A percentile compares a stretch with the other conserved stretches of the same genome.
phyloP scores from a whole-genome alignment of 345 rosid species.

The Ricinus communis region DNA sequence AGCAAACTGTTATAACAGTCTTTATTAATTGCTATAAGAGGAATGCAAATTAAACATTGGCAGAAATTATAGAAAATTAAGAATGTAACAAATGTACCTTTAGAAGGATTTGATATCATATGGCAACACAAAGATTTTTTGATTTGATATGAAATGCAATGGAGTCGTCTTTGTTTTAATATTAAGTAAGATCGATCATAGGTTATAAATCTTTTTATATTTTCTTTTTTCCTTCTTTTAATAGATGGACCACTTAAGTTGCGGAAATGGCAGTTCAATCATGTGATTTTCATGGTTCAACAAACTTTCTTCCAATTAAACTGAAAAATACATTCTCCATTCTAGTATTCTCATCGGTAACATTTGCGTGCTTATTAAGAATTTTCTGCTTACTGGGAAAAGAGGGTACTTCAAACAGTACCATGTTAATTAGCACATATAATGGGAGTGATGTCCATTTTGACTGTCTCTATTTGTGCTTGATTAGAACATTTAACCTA shows the following conservation, averaged over 20 bases:
- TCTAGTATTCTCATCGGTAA: neutral
- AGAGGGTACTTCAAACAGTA: neutral
- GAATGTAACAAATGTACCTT: neutral
- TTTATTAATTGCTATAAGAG: too few species aligned
- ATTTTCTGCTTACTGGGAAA: too few species aligned
- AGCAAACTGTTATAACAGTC: neutral
- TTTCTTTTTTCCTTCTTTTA: too few species aligned
- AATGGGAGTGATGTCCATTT: too few species aligned
- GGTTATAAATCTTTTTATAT: too few species aligned
- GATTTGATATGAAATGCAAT: neutral
- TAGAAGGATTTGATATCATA: neutral
- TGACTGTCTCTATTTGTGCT: too few species aligned
- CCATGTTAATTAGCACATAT: neutral
- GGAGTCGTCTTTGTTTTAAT: too few species aligned
- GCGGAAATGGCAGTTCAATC: slow-evolving; percentile 39
- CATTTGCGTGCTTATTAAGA: slow-evolving; percentile 35
- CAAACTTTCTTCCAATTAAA: slow-evolving; percentile 27
- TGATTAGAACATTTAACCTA: neutral
- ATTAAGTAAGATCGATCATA: too few species aligned
- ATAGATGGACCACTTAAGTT: neutral
- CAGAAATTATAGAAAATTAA: too few species aligned
- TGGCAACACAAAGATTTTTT: neutral
- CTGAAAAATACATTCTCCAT: slow-evolving; percentile 9
- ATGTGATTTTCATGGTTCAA: slow-evolving; percentile 46
- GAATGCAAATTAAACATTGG: too few species aligned